Evolutionary conservation across 345 rosid genomes (phyloP).

Genomic region (Eucalyptus guilfoylei): DNA sequence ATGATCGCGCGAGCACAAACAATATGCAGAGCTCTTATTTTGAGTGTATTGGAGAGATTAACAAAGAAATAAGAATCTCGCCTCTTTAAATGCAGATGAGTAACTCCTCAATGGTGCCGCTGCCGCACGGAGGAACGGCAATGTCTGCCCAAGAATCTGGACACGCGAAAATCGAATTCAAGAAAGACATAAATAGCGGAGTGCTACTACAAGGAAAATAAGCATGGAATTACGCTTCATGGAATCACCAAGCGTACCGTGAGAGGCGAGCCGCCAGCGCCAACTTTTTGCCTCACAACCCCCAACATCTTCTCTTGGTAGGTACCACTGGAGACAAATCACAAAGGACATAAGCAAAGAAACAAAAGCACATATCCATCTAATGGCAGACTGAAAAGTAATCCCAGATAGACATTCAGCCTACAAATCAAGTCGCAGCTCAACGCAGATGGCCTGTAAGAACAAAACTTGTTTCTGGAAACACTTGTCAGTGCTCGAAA

Average conservation of each 20-base stretch:
- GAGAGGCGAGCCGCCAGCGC: conserved; percentile 21
- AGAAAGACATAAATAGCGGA: not conserved
- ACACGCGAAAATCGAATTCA: not conserved
- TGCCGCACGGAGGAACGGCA: conserved; percentile 40
- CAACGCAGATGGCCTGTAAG: not conserved
- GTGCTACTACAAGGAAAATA: not conserved
- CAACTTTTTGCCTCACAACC: conserved; percentile 36
- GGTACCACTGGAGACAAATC: not conserved
- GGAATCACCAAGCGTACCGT: not conserved
- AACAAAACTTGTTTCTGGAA: not conserved
- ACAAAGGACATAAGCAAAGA: not conserved
- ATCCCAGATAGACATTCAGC: not conserved
- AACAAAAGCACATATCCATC: not conserved
- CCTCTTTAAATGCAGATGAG: conserved; percentile 69
- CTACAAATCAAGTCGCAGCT: not conserved
- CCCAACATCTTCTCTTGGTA: conserved; percentile 38
- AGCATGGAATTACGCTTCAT: not conserved
- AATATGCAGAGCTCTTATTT: not conserved
- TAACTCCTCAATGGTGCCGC: conserved; percentile 34
- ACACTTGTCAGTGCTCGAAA: not conserved
- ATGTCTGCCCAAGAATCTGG: conserved; percentile 20
- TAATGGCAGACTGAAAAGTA: not conserved
- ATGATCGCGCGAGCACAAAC: not conserved
- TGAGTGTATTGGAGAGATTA: not conserved
- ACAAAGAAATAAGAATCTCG: not conserved